Evolutionary conservation across 2,329 filamentous ascomycete species (phyloP).

Genomic region (Xylariales sp.): DNA sequence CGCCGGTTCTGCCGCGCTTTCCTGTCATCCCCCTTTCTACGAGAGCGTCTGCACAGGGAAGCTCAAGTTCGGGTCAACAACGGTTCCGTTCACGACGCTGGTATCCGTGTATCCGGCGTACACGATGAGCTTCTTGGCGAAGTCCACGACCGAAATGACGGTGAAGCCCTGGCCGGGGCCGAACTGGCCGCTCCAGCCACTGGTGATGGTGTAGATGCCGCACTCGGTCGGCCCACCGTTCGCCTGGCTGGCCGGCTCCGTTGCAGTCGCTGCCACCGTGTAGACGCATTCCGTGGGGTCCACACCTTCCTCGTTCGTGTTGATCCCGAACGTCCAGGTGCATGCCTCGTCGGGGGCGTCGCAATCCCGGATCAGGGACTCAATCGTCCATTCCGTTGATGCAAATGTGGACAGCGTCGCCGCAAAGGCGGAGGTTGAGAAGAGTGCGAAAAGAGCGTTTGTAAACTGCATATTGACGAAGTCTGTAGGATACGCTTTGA

Average conservation of each 20-base stretch:
- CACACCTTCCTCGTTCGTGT: conserved; percentile 49
- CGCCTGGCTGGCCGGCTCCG: conserved; percentile 50
- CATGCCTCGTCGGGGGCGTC: conserved; percentile 52
- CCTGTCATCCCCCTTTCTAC: neutral
- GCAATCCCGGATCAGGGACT: conserved; percentile 54
- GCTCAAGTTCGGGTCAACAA: conserved; percentile 61
- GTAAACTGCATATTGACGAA: conserved; percentile 50
- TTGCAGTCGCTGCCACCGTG: conserved; percentile 47
- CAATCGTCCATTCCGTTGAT: conserved; percentile 55
- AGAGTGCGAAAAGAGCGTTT: conserved; percentile 42
- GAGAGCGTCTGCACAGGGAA: conserved; percentile 46
- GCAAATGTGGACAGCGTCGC: conserved; percentile 43
- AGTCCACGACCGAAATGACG: conserved; percentile 63
- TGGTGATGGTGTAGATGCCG: conserved; percentile 64
- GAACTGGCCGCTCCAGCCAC: conserved; percentile 68
- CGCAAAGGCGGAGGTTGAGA: conserved; percentile 40
- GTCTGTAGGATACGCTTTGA: neutral
- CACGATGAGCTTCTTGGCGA: conserved; percentile 57
- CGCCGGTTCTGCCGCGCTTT: no score
- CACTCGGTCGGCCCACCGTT: conserved; percentile 54
- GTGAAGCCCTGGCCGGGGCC: conserved; percentile 65
- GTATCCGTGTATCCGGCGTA: conserved; percentile 66
- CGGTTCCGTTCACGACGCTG: conserved; percentile 57
- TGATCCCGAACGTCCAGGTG: conserved; percentile 56
- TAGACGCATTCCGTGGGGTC: conserved; percentile 54